These are phyloP conservation scores for Penicillium egyptiacum DNA, from an alignment of 495 filamentous ascomycete species.

Conservation along the genomic window DNA sequence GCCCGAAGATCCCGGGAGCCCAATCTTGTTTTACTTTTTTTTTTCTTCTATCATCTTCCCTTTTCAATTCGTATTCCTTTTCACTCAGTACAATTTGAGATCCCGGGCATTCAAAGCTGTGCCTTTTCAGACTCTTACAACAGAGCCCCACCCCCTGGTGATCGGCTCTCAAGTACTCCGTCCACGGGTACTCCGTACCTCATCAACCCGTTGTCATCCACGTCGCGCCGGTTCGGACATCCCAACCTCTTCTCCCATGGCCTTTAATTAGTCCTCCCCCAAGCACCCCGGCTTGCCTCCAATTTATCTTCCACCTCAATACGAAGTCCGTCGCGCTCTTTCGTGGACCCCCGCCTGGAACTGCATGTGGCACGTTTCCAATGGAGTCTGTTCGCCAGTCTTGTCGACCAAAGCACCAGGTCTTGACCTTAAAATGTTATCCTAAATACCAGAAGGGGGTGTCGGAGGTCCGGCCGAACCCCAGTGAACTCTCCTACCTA, in stretches of 20 bases:
- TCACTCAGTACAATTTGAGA: not conserved
- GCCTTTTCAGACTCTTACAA: slow-evolving; percentile 4
- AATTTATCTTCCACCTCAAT: not conserved
- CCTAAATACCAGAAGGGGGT: slow-evolving; percentile 85
- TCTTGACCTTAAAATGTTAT: slow-evolving; percentile 90
- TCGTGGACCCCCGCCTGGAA: slow-evolving; percentile 11
- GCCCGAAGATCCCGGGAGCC: not conserved
- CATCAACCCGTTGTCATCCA: slow-evolving; percentile 33
- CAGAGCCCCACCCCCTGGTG: slow-evolving; percentile 31
- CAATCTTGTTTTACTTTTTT: slow-evolving; percentile 9
- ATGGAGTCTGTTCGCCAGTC: slow-evolving; percentile 64
- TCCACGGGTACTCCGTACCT: slow-evolving; percentile 9
- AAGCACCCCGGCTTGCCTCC: not conserved
- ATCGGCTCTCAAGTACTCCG: slow-evolving; percentile 27
- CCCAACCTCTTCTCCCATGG: slow-evolving; percentile 17
- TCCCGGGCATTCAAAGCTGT: not conserved
- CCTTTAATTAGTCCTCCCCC: slow-evolving; percentile 6
- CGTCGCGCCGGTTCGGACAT: slow-evolving; percentile 18
- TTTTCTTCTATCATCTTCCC: not conserved
- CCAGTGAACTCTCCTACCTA: slow-evolving; percentile 90
- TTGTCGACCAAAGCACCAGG: slow-evolving; percentile 87
- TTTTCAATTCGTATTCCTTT: not conserved
- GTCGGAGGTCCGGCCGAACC: slow-evolving; percentile 86
- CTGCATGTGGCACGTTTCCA: slow-evolving; percentile 8
- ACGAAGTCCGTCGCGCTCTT: slow-evolving; percentile 1